Evolutionary conservation across 768 basidiomycete species (phyloP), one percentile per base, ranked within the genome.

Genomic region (Pleurotus giganteus): DNA sequence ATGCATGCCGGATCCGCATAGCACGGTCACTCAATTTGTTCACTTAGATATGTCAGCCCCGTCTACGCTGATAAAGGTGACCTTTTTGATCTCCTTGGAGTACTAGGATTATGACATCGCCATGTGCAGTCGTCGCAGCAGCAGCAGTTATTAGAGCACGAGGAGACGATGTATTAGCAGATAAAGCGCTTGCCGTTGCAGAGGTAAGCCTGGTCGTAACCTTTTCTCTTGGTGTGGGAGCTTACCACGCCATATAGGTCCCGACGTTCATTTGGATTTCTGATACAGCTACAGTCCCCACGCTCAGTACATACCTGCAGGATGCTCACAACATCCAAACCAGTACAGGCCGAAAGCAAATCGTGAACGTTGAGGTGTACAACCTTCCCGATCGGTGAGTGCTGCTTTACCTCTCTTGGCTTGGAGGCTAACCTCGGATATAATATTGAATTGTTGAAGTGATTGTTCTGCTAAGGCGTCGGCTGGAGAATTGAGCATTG

Each of bases 391-490:
- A 71, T 36, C 65, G 49, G 49, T 50, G 15, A 26, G 32, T 6
- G 21, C 12, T 7, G 12, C 19, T n/a, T n/a, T n/a, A n/a, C 19
- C 13, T 7, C 24, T 8, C n/a, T 4, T 9, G 15, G 1, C 19
- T 24, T n/a, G 8, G 5, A 4, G 4, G n/a, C 13, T 23, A 4
- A 28, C 8, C n/a, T 17, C 8, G 19, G 46, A 47, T 19, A 6
- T 19, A 24, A 2, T 2, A 2, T 15, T n/a, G 26, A 2, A n/a
- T 29, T 21, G 12, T 45, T 2, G 11, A 21, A 50, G 69, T 50
- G 71, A 71, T 50, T 71, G 71, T 51, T 62, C 64, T 47, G 70
- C 71, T 11, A 67, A 66, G 36, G 67, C 69, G 1, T 68, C 66
- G 4, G 58, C 61, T 39, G 70, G 71, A 52, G 71, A 73, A 53